Percentiles rank a stretch among this genome's conserved stretches.
phyloP scores from a whole-genome alignment of 164 flowering plant genomes.

The Vitis amurensis region DNA sequence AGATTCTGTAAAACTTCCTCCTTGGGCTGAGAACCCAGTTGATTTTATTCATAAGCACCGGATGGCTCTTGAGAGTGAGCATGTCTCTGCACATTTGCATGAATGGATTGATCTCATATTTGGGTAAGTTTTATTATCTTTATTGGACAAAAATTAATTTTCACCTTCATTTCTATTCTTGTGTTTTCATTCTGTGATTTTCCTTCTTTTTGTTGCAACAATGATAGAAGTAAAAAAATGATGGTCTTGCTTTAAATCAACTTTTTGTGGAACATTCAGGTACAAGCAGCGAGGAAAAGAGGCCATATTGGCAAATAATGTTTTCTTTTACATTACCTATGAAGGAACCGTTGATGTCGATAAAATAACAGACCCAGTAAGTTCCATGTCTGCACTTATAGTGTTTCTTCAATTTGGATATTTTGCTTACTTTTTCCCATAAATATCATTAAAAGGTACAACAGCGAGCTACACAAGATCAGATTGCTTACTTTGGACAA shows the following conservation, averaged over 20 bases:
- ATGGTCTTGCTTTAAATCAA: too few species aligned
- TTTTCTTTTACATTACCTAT: conserved; percentile 95
- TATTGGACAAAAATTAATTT: neutral
- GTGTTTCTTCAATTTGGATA: conserved; percentile 5
- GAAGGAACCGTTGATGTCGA: conserved; percentile 97
- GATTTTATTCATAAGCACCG: conserved; percentile 94
- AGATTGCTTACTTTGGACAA: conserved; percentile 98
- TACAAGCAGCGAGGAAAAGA: conserved; percentile 98
- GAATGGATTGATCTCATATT: conserved; percentile 98
- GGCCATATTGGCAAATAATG: conserved; percentile 85
- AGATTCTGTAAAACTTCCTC: conserved; percentile 90
- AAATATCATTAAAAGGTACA: conserved; percentile 52
- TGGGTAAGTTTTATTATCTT: conserved; percentile 57
- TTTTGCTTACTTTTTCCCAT: conserved; percentile 13
- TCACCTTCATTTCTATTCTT: neutral
- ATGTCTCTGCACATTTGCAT: conserved; percentile 94
- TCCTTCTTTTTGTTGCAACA: conserved; percentile 1
- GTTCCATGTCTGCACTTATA: conserved; percentile 14
- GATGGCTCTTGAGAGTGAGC: conserved; percentile 97
- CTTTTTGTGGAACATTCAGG: conserved; percentile 38
- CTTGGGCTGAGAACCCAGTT: conserved; percentile 89
- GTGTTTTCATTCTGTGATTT: neutral
- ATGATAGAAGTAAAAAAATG: neutral
- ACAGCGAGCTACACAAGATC: conserved; percentile 94
- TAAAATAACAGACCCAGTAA: conserved; percentile 90